phyloP scores from a whole-genome alignment of 1,284 basidiomycete species.

The Ceratobasidium sp. region DNA sequence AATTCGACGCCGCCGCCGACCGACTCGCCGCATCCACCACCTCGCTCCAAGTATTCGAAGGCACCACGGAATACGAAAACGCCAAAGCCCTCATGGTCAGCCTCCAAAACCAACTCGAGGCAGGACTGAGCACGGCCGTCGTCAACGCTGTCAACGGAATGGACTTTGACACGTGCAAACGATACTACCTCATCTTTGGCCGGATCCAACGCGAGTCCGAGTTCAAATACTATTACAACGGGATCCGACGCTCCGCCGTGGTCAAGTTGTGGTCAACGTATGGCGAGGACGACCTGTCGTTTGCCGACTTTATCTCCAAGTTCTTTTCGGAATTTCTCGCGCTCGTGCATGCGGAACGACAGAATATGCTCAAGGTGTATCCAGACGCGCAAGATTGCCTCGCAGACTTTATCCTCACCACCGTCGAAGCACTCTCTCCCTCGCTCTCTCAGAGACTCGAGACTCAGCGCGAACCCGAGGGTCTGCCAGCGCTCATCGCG shows the following conservation, averaged over 20 bases:
- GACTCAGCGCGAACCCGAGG: slow-evolving; percentile 67
- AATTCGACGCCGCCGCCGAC: slow-evolving; percentile 85
- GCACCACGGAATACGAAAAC: slow-evolving; percentile 85
- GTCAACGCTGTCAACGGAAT: slow-evolving; percentile 79
- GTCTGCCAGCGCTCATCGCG: slow-evolving; percentile 73
- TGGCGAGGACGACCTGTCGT: slow-evolving; percentile 45
- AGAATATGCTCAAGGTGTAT: slow-evolving; percentile 80
- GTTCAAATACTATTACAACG: slow-evolving; percentile 92
- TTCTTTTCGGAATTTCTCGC: slow-evolving; percentile 75
- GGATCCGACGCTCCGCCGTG: slow-evolving; percentile 70
- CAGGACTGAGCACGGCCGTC: slow-evolving; percentile 82
- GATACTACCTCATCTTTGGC: slow-evolving; percentile 84
- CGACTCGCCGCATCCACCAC: slow-evolving; percentile 84
- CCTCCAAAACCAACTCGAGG: slow-evolving; percentile 92
- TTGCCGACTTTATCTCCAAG: slow-evolving; percentile 70
- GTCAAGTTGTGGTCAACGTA: slow-evolving; percentile 70
- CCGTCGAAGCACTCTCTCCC: slow-evolving; percentile 76
- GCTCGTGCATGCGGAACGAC: slow-evolving; percentile 73
- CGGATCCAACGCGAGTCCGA: slow-evolving; percentile 89
- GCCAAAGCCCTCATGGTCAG: slow-evolving; percentile 83
- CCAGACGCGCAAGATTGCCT: slow-evolving; percentile 76
- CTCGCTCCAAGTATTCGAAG: slow-evolving; percentile 89
- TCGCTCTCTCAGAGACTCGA: slow-evolving; percentile 79
- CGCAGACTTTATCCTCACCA: slow-evolving; percentile 79
- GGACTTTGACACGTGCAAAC: slow-evolving; percentile 73